Evolutionary conservation across 1,284 basidiomycete species (phyloP).

Genomic region (Ganoderma boninense): DNA sequence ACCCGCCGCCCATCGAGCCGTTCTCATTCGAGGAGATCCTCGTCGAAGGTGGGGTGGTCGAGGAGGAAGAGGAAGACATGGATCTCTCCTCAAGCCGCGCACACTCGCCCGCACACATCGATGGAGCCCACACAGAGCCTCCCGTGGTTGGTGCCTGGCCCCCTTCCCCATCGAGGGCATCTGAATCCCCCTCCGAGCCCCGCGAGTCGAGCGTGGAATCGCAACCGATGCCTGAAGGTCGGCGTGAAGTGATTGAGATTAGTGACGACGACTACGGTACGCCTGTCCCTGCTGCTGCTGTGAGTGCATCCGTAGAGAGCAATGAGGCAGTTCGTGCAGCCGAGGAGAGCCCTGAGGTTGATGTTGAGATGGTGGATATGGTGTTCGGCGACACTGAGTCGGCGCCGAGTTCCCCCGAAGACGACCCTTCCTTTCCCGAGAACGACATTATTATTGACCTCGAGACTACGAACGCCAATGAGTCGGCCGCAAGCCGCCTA

Average conservation of each 20-base stretch:
- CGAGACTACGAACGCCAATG: background rate
- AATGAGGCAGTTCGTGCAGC: slow-evolving; percentile 4
- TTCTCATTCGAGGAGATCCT: slow-evolving; percentile 14
- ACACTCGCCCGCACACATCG: slow-evolving; percentile 14
- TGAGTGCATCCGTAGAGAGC: background rate
- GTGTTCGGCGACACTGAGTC: slow-evolving; percentile 13
- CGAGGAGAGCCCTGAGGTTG: slow-evolving; percentile 13
- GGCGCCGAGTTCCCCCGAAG: background rate
- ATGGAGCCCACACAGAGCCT: slow-evolving; percentile 10
- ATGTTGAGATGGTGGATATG: slow-evolving; percentile 13
- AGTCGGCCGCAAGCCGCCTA: background rate
- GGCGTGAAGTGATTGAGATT: slow-evolving; percentile 26
- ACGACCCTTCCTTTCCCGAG: background rate
- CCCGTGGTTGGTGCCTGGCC: slow-evolving; percentile 30
- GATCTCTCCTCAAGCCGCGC: slow-evolving; percentile 31
- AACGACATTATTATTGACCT: background rate
- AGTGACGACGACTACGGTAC: slow-evolving; percentile 25
- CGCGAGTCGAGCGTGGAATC: slow-evolving; percentile 1
- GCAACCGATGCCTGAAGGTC: background rate
- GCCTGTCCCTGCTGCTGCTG: background rate
- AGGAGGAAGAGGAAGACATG: slow-evolving; percentile 30
- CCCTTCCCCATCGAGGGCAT: slow-evolving; percentile 3
- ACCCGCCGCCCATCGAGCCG: slow-evolving; percentile 3
- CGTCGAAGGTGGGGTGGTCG: slow-evolving; percentile 8
- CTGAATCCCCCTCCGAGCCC: background rate